Evolutionary conservation across 306 rosid species (phyloP), one percentile per base, ranked within the genome.

Genomic region (Prosopis cineraria): DNA sequence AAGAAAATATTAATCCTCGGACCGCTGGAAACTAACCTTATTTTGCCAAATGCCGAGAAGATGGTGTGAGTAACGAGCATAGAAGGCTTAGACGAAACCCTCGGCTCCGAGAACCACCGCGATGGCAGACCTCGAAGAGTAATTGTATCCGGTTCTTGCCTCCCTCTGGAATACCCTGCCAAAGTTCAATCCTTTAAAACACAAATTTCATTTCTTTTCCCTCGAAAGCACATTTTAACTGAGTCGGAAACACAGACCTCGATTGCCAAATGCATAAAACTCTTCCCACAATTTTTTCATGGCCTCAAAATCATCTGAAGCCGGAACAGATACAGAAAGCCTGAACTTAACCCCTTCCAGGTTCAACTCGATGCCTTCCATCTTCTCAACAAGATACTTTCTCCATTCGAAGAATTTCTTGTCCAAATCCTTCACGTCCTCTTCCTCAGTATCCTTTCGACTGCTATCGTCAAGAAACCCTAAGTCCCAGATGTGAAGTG

Each of bases 21-120:
- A 25, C 36, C 34, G 59, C 11, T 20, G 31, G 52, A 36, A 27
- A 70, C 65, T 52, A 53, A 87, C 98, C 97, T 92, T 87, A 95
- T 95, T 73, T 82, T 88, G 63, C 98, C 98, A 76, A 95, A 93
- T 25, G 93, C 85, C 1, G 97, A 91, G 70, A 95, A 95, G 58
- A 95, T 95, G 71, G 98, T 90, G 76, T 92, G 98, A 5, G 97
- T 90, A 31, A 95, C 98, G 47, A 95, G 89, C 95, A 91, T 85
- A 47, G 98, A 95, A 78, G 97, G 97, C 86, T 95, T 92, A 1
- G 98, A 95, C 16, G 98, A 95, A 86, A 95, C 98, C 73, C 92
- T 76, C 0, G 98, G 97, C 85, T 95, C 98, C 0, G 98, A 90
- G 56, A 95, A 95, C 98, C 98, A 95, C 37, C 98, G 84, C 11